A percentile compares a stretch with the other conserved stretches of the same genome.
phyloP scores from a whole-genome alignment of 2,329 filamentous ascomycete genomes.

The Exophiala sp. region DNA sequence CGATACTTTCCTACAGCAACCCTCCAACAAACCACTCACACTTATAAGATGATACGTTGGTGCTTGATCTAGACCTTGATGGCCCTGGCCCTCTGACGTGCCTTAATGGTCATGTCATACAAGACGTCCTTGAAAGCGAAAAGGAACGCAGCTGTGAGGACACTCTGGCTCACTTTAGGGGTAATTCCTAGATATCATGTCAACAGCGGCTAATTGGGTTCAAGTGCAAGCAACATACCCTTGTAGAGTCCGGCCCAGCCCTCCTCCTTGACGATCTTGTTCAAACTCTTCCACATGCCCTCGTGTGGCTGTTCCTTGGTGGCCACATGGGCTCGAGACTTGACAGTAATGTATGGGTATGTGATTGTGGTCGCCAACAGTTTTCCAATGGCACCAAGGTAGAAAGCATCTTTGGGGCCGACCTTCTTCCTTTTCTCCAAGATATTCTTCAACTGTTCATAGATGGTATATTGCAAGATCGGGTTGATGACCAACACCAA shows the following conservation, averaged over 20 bases:
- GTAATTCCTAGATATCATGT: slow-evolving; percentile 67
- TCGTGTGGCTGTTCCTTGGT: slow-evolving; percentile 71
- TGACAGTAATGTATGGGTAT: slow-evolving; percentile 98
- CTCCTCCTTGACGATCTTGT: slow-evolving; percentile 78
- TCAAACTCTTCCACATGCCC: slow-evolving; percentile 73
- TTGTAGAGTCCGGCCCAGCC: slow-evolving; percentile 87
- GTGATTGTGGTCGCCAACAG: slow-evolving; percentile 89
- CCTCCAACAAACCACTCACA: no score
- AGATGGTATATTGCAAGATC: slow-evolving; percentile 97
- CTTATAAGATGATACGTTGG: not conserved
- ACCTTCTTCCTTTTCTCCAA: slow-evolving; percentile 74
- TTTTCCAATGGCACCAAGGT: slow-evolving; percentile 90
- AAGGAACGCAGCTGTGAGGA: slow-evolving; percentile 90
- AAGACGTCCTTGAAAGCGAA: slow-evolving; percentile 98
- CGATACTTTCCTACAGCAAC: not conserved
- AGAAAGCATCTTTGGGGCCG: slow-evolving; percentile 82
- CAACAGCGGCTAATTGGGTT: slow-evolving; percentile 2
- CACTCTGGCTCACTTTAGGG: slow-evolving; percentile 94
- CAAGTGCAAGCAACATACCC: slow-evolving; percentile 43
- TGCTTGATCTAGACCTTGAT: slow-evolving; percentile 14
- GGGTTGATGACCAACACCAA: slow-evolving; percentile 95
- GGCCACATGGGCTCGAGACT: slow-evolving; percentile 95
- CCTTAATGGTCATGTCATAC: slow-evolving; percentile 56
- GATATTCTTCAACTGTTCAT: slow-evolving; percentile 93
- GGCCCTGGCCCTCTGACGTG: slow-evolving; percentile 15